Evolutionary conservation across 345 rosid genomes (phyloP).

Genomic region (Brassica rapa): DNA sequence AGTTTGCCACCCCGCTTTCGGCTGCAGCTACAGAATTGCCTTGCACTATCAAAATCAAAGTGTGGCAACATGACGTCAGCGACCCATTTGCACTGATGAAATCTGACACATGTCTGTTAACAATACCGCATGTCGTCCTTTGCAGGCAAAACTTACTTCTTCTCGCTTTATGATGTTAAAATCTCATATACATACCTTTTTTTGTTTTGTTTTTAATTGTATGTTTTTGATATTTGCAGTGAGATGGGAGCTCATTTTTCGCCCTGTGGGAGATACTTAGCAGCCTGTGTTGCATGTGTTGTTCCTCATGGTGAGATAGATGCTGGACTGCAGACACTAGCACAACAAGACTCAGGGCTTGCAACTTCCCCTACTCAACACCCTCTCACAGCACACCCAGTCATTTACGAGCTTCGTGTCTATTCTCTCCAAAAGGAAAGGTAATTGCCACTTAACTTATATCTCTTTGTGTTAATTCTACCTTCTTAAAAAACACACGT

Average conservation of each 20-base stretch:
- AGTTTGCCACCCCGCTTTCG: slow-evolving; percentile 75
- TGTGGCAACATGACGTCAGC: slow-evolving; percentile 80
- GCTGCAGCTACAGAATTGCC: slow-evolving; percentile 76
- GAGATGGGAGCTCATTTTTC: slow-evolving; percentile 99
- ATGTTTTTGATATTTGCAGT: slow-evolving; percentile 50
- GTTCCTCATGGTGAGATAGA: slow-evolving; percentile 79
- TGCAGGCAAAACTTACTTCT: slow-evolving; percentile 60
- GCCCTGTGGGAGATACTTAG: slow-evolving; percentile 94
- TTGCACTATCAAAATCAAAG: slow-evolving; percentile 85
- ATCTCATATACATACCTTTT: background rate
- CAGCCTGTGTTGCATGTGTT: slow-evolving; percentile 96
- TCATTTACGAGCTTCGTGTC: slow-evolving; percentile 95
- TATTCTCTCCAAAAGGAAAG: slow-evolving; percentile 91
- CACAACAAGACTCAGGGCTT: slow-evolving; percentile 66
- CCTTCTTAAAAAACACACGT: background rate
- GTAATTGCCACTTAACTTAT: slow-evolving; percentile 47
- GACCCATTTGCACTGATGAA: slow-evolving; percentile 61
- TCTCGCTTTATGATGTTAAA: background rate
- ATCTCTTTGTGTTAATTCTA: slow-evolving; percentile 25
- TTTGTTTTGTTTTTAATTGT: background rate
- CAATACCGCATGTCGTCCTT: slow-evolving; percentile 90
- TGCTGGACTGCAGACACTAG: slow-evolving; percentile 62
- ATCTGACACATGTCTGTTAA: slow-evolving; percentile 64
- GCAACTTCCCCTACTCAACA: slow-evolving; percentile 94
- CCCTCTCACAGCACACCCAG: slow-evolving; percentile 87